Base-by-base conservation (phyloP, 75 land plant genomes). In the Isoetes taiwanensis region DNA sequence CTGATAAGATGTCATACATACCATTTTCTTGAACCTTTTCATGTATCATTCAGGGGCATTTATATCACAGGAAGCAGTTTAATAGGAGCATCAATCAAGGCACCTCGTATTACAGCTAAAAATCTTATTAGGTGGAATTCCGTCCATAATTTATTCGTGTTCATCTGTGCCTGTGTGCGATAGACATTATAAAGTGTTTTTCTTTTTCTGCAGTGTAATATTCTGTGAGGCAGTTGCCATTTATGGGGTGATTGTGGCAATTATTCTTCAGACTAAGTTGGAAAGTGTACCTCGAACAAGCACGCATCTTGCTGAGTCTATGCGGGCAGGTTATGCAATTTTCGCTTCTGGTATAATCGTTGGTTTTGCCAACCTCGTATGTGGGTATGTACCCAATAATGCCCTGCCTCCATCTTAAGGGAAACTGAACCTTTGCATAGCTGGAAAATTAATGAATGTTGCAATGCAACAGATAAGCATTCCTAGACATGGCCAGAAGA, bases 211-310 rank as follows among this genome's bases (percentile, higher is more conserved):
- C 79, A 81, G 81, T 62, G 75, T 81, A 3, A 75, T 84, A 30
- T 84, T 81, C 31, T 84, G 88, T 59, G 81, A 77, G 65, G 80
- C 76, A 39, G 80, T 75, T 67, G 79, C 79, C 9, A 81, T 93
- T 23, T 93, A 93, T 72, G 98, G 98, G n/a, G 98, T 93, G 43
- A 93, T 93, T 48, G 98, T 93, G 32, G 98, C 98, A 28, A 93
- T 93, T 59, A 93, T 93, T 17, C 74, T 93, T 19, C 98, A 93
- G 71, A 93, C 98, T 26, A 93, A 84, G 66, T 59, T 93, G 59
- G 86, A 93, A 68, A 78, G 83, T 43, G 94, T 87, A 11, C 76
- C 80, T 24, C 32, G 73, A 39, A 63, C 75, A 5, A 43, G 69
- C 46, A 75, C 76, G 14, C 67, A 78, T 68, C 61, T 63, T 1